Base-by-base conservation (phyloP, 225 moss, liverwort and hornwort species). In the Polytrichum formosum region DNA sequence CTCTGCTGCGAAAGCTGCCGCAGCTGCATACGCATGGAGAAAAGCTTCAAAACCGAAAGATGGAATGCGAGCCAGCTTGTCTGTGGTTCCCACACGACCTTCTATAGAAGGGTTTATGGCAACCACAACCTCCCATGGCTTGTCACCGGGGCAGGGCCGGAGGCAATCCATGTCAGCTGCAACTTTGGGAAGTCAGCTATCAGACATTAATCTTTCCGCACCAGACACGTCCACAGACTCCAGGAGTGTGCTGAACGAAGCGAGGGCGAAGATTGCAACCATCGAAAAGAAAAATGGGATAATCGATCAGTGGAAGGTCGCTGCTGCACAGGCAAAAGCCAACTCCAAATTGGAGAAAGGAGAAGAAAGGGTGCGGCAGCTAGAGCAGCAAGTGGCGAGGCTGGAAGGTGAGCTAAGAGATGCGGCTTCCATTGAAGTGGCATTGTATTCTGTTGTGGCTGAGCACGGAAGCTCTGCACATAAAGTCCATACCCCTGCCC, bases 401-500 rank as follows among this genome's bases (percentile, higher is more conserved):
- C 72, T 90, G 67, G 86, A 92, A 76, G 94, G 87, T 76, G 97
- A 98, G 69, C 81, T 98, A 83, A 79, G 88, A 67, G 94, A 98
- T 76, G 72, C 91, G 61, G 94, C 91, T 73, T 90, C 91, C 61
- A 87, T 90, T 76, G 97, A 98, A 74, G 87, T 98, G 73, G 94
- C 97, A 16, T 70, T 98, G 75, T 98, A 92, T 71, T 90, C 88
- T 70, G 87, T 94, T 30, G 91, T 87, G 17, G 92, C 97, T 71
- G 97, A 98, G 84, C 97, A 98, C 76, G 97, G 92, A 61, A 94
- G 83, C 75, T 94, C 97, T 58, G 81, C 97, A 7, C 92, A 94
- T 72, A 98, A 98, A 81, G 86, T 98, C 72, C 97, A 98, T 74
- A 91, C 94, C 65, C 94, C 97, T 77, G 94, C 97, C n/a, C 92